Percentiles rank a stretch among this genome's conserved stretches.
These are phyloP conservation scores for Huiozyma sinensis DNA, from an alignment of 805 yeast genomes.

Conservation along the genomic window DNA sequence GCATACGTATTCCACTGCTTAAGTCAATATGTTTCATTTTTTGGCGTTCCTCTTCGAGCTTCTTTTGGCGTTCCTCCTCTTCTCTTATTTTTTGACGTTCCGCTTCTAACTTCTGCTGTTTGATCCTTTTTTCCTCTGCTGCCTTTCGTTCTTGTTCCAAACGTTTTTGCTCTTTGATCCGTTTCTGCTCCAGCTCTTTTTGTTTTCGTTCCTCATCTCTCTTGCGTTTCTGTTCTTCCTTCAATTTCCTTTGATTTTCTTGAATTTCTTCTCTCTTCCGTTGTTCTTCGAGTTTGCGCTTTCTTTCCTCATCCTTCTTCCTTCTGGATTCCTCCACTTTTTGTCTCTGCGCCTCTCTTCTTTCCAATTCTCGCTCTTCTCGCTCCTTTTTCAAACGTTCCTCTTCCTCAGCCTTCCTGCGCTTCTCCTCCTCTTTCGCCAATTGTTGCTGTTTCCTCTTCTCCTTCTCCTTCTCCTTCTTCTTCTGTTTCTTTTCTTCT, in stretches of 20 bases:
- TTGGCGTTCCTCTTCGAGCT: neutral
- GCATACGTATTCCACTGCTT: too few species aligned
- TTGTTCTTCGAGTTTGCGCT: slow-evolving; percentile 32
- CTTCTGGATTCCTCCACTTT: slow-evolving; percentile 32
- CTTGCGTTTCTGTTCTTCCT: slow-evolving; percentile 32
- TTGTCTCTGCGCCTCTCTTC: slow-evolving; percentile 29
- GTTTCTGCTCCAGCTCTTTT: slow-evolving; percentile 20
- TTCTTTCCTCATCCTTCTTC: slow-evolving; percentile 32
- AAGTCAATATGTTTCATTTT: neutral
- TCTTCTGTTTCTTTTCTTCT: slow-evolving; percentile 53
- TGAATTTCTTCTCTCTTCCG: slow-evolving; percentile 33
- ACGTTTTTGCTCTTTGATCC: slow-evolving; percentile 17
- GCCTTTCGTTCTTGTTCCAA: too few species aligned
- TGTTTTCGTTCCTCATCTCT: slow-evolving; percentile 30
- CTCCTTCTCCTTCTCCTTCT: slow-evolving; percentile 61
- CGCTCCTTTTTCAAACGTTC: slow-evolving; percentile 37
- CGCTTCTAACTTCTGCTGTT: too few species aligned
- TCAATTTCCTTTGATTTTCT: slow-evolving; percentile 28
- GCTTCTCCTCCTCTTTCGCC: slow-evolving; percentile 53
- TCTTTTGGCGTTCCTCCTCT: neutral
- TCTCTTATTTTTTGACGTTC: neutral
- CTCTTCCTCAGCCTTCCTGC: slow-evolving; percentile 43
- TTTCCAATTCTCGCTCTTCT: slow-evolving; percentile 34
- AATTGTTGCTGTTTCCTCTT: slow-evolving; percentile 52
- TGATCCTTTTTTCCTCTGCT: too few species aligned